Base-by-base conservation (phyloP, 192 early-diverging fungal species). In the Backusella tarrabulga region DNA sequence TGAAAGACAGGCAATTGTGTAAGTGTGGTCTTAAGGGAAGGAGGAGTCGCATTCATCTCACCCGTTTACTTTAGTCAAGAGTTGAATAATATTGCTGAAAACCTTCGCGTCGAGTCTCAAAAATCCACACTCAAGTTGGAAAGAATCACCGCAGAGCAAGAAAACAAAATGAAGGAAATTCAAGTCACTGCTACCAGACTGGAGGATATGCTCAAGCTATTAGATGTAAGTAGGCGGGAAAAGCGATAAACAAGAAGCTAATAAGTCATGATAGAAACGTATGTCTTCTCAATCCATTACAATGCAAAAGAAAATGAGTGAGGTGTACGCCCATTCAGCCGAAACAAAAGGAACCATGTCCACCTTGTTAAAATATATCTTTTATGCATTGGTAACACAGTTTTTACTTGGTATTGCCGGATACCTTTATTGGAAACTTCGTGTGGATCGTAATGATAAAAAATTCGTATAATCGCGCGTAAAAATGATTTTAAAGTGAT, bases 361-460 rank as follows among this genome's bases (percentile, higher is more conserved):
- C 21, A 54, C 70, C 6, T 60, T 83, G 12, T 19, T 76, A 23
- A 75, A 72, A 35, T 72, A 76, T 21, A 76, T 77, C 15, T 44
- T 79, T 34, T 83, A 83, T 34, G 77, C 77, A 19, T 50, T 76
- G 34, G 38, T 78, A n/a, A 44, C 67, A 35, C 81, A 83, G 36
- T 69, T 56, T 15, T 15, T 74, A 0, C 50, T 75, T 40, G 77
- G 68, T 44, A 52, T 69, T 21, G 81, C 71, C 0, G 75, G 19
- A 1, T 83, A 79, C 56, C 42, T 63, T 35, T 83, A 83, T 68
- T 83, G 73, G 63, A 83, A 83, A 52, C 23, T 76, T 23, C 77
- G 81, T 12, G 72, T 83, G 21, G 77, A 83, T 56, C 36, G 56
- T 19, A 83, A 79, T 66, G 71, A 79, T 23, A 83, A 83, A 67